phyloP scores from a whole-genome alignment of 2,329 filamentous ascomycete genomes.

The Verticillium klebahnii region DNA sequence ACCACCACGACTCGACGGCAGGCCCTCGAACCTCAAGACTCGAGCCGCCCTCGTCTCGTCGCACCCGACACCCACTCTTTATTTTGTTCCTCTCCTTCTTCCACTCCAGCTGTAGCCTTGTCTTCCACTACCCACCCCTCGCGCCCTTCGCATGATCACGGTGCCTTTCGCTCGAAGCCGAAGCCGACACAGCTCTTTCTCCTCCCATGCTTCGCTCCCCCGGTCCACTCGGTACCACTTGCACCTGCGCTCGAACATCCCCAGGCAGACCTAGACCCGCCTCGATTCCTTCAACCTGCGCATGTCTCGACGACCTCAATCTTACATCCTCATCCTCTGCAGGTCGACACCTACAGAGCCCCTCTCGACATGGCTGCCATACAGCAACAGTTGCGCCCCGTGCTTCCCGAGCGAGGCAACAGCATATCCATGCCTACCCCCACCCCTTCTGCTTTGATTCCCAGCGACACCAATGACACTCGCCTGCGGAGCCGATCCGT shows the following conservation, averaged over 20 bases:
- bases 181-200: neutral
- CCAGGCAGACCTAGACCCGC: neutral
- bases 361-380: neutral
- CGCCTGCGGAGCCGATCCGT: conserved; percentile 35
- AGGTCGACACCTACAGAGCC: neutral
- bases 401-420: conserved; percentile 7
- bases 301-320: neutral
- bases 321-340: neutral
- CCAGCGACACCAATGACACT: conserved; percentile 16
- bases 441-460: conserved; percentile 8
- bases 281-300: neutral
- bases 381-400: conserved; percentile 5
- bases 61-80: neutral
- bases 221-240: neutral
- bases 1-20: neutral
- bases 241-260: neutral
- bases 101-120: neutral
- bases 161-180: neutral
- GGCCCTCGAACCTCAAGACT: neutral
- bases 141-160: neutral
- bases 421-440: conserved; percentile 17
- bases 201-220: neutral
- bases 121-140: neutral
- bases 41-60: neutral
- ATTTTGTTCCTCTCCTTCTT: neutral